phyloP scores from a whole-genome alignment of 1,139 yeast genomes.

The Lodderomyces theae region DNA sequence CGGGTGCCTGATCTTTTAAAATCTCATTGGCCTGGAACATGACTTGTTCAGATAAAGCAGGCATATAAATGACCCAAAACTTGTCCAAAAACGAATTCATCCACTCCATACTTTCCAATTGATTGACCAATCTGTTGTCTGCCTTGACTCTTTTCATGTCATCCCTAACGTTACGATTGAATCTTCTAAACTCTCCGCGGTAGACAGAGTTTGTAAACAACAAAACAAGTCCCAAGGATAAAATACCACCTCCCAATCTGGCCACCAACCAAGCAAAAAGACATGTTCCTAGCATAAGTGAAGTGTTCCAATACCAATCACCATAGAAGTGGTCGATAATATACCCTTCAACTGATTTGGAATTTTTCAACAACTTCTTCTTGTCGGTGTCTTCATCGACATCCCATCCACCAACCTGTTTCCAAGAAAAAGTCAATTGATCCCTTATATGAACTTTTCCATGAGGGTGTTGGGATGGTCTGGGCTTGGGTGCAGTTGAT shows the following conservation, averaged over 20 bases:
- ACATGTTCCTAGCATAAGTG: constrained; percentile 65
- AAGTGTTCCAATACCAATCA: constrained; percentile 71
- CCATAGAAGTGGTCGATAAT: constrained; percentile 65
- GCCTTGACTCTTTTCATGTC: constrained; percentile 65
- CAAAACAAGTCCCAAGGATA: constrained; percentile 56
- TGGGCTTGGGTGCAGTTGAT: constrained; percentile 9
- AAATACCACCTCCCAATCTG: constrained; percentile 54
- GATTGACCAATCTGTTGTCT: constrained; percentile 57
- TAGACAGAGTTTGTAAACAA: constrained; percentile 64
- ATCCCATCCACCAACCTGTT: constrained; percentile 43
- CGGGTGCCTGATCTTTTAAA: constrained; percentile 72
- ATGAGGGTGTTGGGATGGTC: constrained; percentile 7
- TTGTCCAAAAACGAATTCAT: constrained; percentile 70
- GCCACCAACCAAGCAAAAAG: constrained; percentile 66
- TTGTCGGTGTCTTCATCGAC: constrained; percentile 24
- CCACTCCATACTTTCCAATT: constrained; percentile 77
- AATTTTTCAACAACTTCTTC: constrained; percentile 20
- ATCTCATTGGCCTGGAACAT: constrained; percentile 63
- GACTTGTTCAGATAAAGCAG: constrained; percentile 75
- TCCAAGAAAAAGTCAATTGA: constrained; percentile 41
- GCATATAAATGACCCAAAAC: constrained; percentile 87
- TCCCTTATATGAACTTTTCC: constrained; percentile 27
- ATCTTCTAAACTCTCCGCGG: constrained; percentile 68
- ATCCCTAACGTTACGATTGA: constrained; percentile 68
- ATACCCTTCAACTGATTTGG: constrained; percentile 49